Percentiles rank a stretch among this genome's conserved stretches.
Conservation (phyloP, 352 stramenopile genomes). For the Pythium scleroteichum region DNA sequence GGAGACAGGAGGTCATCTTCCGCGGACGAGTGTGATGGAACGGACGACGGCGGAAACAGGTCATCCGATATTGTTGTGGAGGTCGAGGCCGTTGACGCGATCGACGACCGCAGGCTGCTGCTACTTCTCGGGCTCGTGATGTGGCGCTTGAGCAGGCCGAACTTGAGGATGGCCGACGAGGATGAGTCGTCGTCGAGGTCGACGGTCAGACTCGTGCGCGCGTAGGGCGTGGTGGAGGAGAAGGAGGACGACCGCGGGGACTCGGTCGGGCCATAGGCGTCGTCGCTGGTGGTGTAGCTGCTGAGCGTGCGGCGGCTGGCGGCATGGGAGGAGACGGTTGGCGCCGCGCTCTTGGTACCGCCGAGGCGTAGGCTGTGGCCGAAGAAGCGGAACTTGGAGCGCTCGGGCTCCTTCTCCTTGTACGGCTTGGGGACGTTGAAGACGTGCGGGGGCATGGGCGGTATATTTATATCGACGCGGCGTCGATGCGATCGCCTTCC, state of each 20-base stretch:
- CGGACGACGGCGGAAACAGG: constrained; percentile 15
- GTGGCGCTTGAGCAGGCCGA: constrained; percentile 9
- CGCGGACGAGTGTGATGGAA: not conserved
- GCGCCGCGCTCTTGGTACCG: constrained; percentile 11
- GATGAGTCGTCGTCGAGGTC: constrained; percentile 1
- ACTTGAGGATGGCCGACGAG: constrained; percentile 11
- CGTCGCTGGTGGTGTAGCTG: constrained; percentile 12
- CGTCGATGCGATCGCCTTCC: constrained; percentile 26
- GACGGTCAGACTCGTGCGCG: constrained; percentile 12
- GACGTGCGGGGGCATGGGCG: constrained; percentile 16
- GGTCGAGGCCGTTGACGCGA: constrained; percentile 27
- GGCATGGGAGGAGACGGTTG: not conserved
- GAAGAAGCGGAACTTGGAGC: constrained; percentile 28
- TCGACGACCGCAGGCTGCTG: constrained; percentile 29
- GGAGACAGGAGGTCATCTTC: constrained; percentile 17
- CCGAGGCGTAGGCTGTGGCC: constrained; percentile 27
- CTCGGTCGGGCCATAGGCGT: constrained; percentile 2
- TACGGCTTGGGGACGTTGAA: constrained; percentile 27
- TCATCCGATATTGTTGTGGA: constrained; percentile 17
- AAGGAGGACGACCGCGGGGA: constrained; percentile 12
- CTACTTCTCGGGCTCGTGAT: not conserved
- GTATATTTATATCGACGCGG: constrained; percentile 21
- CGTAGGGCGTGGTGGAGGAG: constrained; percentile 4
- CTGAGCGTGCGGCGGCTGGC: constrained; percentile 14
- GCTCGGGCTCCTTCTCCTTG: not conserved